A percentile compares a stretch with the other conserved stretches of the same genome.
Conservation (phyloP, 1,284 basidiomycete species). For the Ceratobasidium sp. region DNA sequence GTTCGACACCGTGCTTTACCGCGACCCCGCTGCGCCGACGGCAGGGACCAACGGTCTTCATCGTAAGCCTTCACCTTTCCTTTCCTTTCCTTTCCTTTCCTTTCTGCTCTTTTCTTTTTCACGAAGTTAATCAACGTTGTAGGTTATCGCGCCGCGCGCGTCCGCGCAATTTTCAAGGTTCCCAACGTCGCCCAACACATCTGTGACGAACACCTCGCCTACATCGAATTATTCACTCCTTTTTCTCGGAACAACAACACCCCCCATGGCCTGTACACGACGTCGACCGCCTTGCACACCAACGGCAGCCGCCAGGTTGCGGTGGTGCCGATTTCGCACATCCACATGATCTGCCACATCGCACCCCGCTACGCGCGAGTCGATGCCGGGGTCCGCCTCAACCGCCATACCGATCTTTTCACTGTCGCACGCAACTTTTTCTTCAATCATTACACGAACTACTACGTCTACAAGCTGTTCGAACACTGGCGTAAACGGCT, state of each 20-base stretch:
- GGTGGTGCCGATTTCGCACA: not conserved
- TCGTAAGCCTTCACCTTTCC: not conserved
- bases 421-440: not conserved
- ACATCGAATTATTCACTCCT: conserved; percentile 22
- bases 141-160: conserved; percentile 5
- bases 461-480: not conserved
- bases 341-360: conserved; percentile 17
- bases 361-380: not conserved
- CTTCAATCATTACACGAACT: conserved; percentile 7
- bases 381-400: not conserved
- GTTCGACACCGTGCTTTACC: conserved; percentile 5
- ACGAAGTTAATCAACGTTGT: not conserved
- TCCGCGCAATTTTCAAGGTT: not conserved
- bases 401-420: not conserved
- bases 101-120: not conserved
- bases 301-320: not conserved
- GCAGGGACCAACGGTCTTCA: not conserved
- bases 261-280: not conserved
- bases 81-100: not conserved
- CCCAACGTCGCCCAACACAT: not conserved
- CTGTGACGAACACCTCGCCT: not conserved
- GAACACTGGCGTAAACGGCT: conserved; percentile 19
- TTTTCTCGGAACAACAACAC: not conserved
- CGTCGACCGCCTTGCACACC: not conserved
- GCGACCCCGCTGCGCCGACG: not conserved